phyloP scores from a whole-genome alignment of 306 rosid genomes.

The Prunus fruticosa region DNA sequence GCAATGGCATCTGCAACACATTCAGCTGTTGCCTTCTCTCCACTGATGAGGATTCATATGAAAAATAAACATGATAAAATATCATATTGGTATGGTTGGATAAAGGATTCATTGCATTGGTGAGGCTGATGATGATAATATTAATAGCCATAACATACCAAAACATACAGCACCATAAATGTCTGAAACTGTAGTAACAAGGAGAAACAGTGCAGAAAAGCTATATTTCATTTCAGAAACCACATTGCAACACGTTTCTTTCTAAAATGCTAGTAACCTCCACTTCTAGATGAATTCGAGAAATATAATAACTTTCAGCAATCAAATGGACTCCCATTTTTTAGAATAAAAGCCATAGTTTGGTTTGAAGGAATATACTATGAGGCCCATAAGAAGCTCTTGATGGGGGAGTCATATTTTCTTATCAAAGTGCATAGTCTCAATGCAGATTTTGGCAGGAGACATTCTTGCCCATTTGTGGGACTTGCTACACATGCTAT shows the following conservation, averaged over 20 bases:
- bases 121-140: neutral
- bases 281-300: neutral
- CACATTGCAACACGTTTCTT: neutral
- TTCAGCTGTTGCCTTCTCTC: slow-evolving; percentile 89
- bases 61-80: slow-evolving; percentile 16
- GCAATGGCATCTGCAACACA: slow-evolving; percentile 82
- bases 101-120: neutral
- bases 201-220: neutral
- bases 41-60: slow-evolving; percentile 48
- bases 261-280: neutral
- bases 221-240: neutral
- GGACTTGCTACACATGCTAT: neutral
- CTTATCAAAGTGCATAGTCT: neutral
- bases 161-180: neutral
- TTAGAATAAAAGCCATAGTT: neutral
- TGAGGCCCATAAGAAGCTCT: neutral
- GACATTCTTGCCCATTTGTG: neutral
- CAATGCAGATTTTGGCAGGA: neutral
- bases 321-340: neutral
- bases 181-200: neutral
- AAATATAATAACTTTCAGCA: neutral
- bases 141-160: neutral
- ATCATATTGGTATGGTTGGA: neutral
- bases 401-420: neutral
- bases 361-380: neutral